Evolutionary conservation across 352 stramenopile genomes (phyloP).

Genomic region (Lagenidium sp.): DNA sequence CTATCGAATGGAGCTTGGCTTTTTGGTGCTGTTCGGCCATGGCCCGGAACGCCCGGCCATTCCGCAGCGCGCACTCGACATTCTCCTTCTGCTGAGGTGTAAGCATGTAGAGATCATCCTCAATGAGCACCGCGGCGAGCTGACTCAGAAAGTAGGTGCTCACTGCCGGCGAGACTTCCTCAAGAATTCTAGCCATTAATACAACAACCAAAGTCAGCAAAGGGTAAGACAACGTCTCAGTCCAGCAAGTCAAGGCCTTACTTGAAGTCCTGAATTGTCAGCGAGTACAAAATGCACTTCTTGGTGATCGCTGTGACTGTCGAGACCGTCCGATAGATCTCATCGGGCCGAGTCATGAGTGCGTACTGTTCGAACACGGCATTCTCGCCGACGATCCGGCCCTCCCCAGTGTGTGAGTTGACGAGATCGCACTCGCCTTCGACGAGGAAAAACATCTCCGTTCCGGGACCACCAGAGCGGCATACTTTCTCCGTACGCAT

Average conservation of each 20-base stretch:
- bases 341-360: conserved; percentile 51
- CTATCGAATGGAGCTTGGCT: conserved; percentile 40
- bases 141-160: conserved; percentile 79
- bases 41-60: conserved; percentile 42
- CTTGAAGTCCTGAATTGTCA: conserved; percentile 74
- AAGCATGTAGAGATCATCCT: conserved; percentile 61
- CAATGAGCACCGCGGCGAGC: conserved; percentile 54
- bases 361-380: conserved; percentile 80
- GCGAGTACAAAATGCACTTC: conserved; percentile 74
- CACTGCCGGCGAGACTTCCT: conserved; percentile 61
- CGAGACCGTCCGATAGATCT: conserved; percentile 71
- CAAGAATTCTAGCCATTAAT: conserved; percentile 43
- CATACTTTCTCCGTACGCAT: conserved; percentile 64
- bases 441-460: conserved; percentile 81
- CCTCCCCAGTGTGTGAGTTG: conserved; percentile 49
- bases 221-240: no score
- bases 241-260: no score
- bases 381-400: conserved; percentile 56
- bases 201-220: no score
- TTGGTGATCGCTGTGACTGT: conserved; percentile 55
- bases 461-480: conserved; percentile 51
- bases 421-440: conserved; percentile 77
- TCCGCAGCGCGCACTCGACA: conserved; percentile 40
- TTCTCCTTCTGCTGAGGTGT: conserved; percentile 34
- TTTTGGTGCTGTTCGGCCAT: conserved; percentile 50